These are phyloP conservation scores for Calocybe gangraenosa DNA, from an alignment of 768 basidiomycete genomes.

Conservation along the genomic window DNA sequence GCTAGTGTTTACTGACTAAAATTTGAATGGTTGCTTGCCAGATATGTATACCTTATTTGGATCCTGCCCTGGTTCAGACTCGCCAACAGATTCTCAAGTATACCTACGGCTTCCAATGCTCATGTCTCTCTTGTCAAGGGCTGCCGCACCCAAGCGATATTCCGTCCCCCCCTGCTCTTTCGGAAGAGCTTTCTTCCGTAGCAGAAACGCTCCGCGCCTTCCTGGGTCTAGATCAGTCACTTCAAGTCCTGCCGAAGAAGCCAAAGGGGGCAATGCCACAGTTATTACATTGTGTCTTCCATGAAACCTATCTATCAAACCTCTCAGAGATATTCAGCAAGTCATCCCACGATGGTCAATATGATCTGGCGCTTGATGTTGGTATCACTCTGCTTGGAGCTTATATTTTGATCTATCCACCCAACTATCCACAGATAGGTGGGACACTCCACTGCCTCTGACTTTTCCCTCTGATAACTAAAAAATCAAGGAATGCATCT, in stretches of 20 bases:
- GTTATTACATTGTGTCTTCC: slow-evolving; percentile 38
- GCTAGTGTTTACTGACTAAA: not conserved
- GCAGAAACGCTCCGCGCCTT: slow-evolving; percentile 33
- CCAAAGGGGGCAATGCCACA: slow-evolving; percentile 35
- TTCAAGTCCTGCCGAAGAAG: slow-evolving; percentile 24
- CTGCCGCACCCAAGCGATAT: slow-evolving; percentile 34
- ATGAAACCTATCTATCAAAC: slow-evolving; percentile 53
- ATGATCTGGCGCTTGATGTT: slow-evolving; percentile 43
- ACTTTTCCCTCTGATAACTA: not conserved
- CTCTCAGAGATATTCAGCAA: slow-evolving; percentile 64
- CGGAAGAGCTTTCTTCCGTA: slow-evolving; percentile 24
- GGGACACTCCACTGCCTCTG: slow-evolving; percentile 17
- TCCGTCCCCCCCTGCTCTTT: slow-evolving; percentile 33
- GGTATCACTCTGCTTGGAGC: slow-evolving; percentile 61
- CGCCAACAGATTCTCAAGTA: slow-evolving; percentile 54
- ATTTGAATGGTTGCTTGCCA: slow-evolving; percentile 24
- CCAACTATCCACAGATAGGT: slow-evolving; percentile 83
- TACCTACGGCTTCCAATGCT: slow-evolving; percentile 68
- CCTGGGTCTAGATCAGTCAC: slow-evolving; percentile 26
- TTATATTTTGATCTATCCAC: slow-evolving; percentile 69
- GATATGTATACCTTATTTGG: slow-evolving; percentile 75
- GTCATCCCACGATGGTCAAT: slow-evolving; percentile 65
- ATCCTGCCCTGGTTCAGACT: slow-evolving; percentile 65
- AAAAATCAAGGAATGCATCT: slow-evolving; percentile 62
- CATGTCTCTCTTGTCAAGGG: slow-evolving; percentile 53